A percentile compares a stretch with the other conserved stretches of the same genome.
Conservation (phyloP, 768 basidiomycete species). For the Boletus vermiculosoides region DNA sequence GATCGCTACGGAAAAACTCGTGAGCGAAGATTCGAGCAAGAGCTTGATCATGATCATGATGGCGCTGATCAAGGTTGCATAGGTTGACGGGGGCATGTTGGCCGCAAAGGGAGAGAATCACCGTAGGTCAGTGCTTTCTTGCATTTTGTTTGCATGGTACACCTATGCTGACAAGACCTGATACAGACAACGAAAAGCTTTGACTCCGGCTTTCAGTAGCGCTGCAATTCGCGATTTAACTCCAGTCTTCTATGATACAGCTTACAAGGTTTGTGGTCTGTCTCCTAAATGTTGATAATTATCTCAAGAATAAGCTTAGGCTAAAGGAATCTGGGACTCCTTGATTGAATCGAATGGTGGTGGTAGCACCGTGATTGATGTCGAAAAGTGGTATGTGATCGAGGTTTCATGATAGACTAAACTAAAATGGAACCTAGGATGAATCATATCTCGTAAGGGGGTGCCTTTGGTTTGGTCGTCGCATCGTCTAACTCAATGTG, state of each 20-base stretch:
- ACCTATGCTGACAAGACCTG: constrained; percentile 1
- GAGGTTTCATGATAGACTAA: neutral
- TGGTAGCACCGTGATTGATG: constrained; percentile 41
- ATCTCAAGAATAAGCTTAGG: constrained; percentile 12
- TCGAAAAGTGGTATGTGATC: constrained; percentile 43
- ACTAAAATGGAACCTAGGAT: constrained; percentile 30
- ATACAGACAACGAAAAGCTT: constrained; percentile 35
- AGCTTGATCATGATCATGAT: neutral
- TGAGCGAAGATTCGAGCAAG: constrained; percentile 9
- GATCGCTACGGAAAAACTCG: constrained; percentile 24
- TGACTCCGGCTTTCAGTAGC: constrained; percentile 43
- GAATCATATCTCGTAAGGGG: constrained; percentile 43
- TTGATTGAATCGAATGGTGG: constrained; percentile 21
- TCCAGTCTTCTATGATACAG: constrained; percentile 41
- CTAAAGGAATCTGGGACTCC: constrained; percentile 33
- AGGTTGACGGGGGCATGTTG: constrained; percentile 39
- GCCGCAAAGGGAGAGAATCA: constrained; percentile 45
- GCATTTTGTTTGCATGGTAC: constrained; percentile 20
- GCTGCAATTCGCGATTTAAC: constrained; percentile 39
- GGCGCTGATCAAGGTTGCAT: neutral
- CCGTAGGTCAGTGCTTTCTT: constrained; percentile 31
- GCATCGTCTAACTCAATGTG: neutral
- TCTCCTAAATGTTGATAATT: neutral
- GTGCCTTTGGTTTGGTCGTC: neutral
- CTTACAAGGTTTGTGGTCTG: constrained; percentile 38